These are phyloP conservation scores for Zymoseptoria ardabiliae DNA, from an alignment of 2,329 filamentous ascomycete genomes.

Conservation along the genomic window DNA sequence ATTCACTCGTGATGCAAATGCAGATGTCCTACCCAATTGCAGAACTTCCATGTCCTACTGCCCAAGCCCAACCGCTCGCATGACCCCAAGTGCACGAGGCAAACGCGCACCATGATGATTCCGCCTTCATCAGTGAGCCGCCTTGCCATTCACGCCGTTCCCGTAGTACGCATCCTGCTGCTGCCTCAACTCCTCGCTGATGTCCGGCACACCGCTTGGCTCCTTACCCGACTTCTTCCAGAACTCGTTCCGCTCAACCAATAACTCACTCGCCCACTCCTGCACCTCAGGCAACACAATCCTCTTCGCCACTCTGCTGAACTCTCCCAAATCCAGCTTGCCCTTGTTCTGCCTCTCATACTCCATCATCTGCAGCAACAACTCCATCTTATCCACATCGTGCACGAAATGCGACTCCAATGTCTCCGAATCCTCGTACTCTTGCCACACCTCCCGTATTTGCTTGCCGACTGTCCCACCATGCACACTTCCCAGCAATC, in stretches of 20 bases:
- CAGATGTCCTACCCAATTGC: neutral
- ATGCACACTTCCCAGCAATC: slow-evolving; percentile 65
- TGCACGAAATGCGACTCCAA: slow-evolving; percentile 85
- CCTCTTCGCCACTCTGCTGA: slow-evolving; percentile 66
- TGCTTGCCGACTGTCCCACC: slow-evolving; percentile 63
- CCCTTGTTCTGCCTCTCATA: slow-evolving; percentile 71
- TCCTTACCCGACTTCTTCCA: slow-evolving; percentile 48
- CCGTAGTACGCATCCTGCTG: slow-evolving; percentile 32
- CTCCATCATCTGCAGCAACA: slow-evolving; percentile 91
- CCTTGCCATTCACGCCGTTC: slow-evolving; percentile 9
- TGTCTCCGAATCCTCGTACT: slow-evolving; percentile 86
- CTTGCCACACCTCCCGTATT: slow-evolving; percentile 78
- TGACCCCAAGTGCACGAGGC: neutral
- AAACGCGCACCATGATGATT: neutral
- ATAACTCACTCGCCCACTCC: slow-evolving; percentile 68
- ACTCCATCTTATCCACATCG: slow-evolving; percentile 94
- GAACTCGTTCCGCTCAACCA: slow-evolving; percentile 66
- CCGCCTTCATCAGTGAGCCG: neutral
- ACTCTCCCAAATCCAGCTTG: slow-evolving; percentile 73
- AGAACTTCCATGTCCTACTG: neutral
- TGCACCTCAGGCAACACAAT: slow-evolving; percentile 72
- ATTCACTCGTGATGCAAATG: neutral
- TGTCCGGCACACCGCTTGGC: slow-evolving; percentile 19
- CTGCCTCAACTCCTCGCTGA: slow-evolving; percentile 22
- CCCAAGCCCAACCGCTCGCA: neutral